Percentiles rank a stretch among this genome's conserved stretches.
These are phyloP conservation scores for Suillus tomentosus DNA, from an alignment of 768 basidiomycete species.

Conservation along the genomic window DNA sequence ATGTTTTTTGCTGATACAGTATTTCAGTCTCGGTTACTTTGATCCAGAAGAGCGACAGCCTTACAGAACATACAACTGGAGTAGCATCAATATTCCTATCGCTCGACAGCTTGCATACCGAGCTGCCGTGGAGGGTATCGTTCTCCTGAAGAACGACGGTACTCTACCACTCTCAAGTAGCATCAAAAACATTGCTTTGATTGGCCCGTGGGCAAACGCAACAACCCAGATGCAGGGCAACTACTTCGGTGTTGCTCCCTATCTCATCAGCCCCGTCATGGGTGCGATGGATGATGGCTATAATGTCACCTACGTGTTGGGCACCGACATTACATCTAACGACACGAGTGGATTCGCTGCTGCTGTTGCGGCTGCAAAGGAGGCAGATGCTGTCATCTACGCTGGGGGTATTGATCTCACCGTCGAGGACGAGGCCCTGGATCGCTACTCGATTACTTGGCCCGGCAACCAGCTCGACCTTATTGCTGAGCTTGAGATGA, in stretches of 20 bases:
- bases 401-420: constrained; percentile 55
- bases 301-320: constrained; percentile 43
- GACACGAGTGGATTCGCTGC: constrained; percentile 48
- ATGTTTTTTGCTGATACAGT: not conserved
- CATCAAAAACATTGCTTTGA: constrained; percentile 52
- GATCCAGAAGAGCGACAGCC: constrained; percentile 52
- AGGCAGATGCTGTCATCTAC: constrained; percentile 52
- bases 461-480: constrained; percentile 57
- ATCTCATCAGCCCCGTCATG: constrained; percentile 54
- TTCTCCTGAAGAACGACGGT: constrained; percentile 65
- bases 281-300: constrained; percentile 51
- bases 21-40: constrained; percentile 55
- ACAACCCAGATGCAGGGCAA: constrained; percentile 60
- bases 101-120: constrained; percentile 52
- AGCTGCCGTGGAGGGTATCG: constrained; percentile 55
- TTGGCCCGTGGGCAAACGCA: constrained; percentile 62
- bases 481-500: constrained; percentile 43
- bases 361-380: constrained; percentile 49
- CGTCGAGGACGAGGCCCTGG: constrained; percentile 49
- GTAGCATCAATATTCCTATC: constrained; percentile 47
- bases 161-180: constrained; percentile 51
- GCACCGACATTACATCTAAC: constrained; percentile 44
- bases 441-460: constrained; percentile 53
- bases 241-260: constrained; percentile 55
- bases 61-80: constrained; percentile 50